Percentiles rank a stretch among this genome's conserved stretches.
Evolutionary conservation across 1,284 basidiomycete genomes (phyloP).

Genomic region (Heterobasidion irregulare): DNA sequence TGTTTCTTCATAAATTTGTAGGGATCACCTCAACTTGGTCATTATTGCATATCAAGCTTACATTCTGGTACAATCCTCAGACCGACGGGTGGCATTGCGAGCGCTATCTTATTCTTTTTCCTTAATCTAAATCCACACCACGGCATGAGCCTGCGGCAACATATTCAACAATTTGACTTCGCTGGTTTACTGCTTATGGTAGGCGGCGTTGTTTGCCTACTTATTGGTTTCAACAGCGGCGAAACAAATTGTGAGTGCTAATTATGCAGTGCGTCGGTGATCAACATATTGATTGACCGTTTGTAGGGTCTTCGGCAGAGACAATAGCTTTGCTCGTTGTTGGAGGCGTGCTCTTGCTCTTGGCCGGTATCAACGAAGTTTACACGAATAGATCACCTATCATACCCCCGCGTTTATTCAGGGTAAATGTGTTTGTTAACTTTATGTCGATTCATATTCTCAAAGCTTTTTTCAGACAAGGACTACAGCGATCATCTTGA

Average conservation of each 20-base stretch:
- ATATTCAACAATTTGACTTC: conserved; percentile 69
- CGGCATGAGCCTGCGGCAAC: conserved; percentile 46
- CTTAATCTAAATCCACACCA: conserved; percentile 77
- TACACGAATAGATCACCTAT: conserved; percentile 73
- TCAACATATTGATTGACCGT: not conserved
- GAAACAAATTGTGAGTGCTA: conserved; percentile 49
- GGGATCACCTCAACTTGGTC: conserved; percentile 12
- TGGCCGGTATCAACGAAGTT: conserved; percentile 56
- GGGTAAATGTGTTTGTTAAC: conserved; percentile 24
- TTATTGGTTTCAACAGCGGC: conserved; percentile 79
- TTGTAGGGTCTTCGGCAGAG: conserved; percentile 29
- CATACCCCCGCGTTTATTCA: conserved; percentile 74
- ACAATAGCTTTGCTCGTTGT: conserved; percentile 72
- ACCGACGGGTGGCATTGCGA: conserved; percentile 72
- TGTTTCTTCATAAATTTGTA: conserved; percentile 73
- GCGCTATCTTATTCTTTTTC: conserved; percentile 66
- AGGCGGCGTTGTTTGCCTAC: conserved; percentile 61
- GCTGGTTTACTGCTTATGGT: conserved; percentile 68
- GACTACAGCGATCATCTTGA: conserved; percentile 61
- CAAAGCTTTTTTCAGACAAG: conserved; percentile 39
- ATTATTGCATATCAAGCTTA: conserved; percentile 1
- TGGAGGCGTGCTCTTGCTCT: conserved; percentile 52
- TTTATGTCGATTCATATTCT: not conserved
- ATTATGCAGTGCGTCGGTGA: not conserved
- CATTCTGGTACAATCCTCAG: conserved; percentile 22